Conservation (phyloP, 73 alveolate genomes). For the Paramecium sonneborni region DNA sequence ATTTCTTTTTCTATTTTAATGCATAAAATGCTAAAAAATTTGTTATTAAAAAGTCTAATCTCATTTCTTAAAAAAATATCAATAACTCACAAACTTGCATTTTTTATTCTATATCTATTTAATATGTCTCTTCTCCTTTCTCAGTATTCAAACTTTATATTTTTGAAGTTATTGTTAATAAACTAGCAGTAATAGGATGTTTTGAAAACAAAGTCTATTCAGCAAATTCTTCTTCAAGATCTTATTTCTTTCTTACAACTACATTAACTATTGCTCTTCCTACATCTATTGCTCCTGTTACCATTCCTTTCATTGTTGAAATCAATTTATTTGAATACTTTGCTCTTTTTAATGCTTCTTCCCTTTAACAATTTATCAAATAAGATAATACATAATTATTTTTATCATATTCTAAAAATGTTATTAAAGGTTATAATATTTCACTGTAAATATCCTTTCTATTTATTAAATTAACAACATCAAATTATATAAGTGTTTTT, state of each 20-base stretch:
- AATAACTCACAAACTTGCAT: constrained; percentile 60
- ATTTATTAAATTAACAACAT: constrained; percentile 17
- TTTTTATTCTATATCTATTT: constrained; percentile 47
- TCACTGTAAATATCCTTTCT: constrained; percentile 9
- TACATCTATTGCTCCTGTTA: constrained; percentile 55
- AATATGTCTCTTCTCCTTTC: constrained; percentile 1
- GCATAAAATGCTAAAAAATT: constrained; percentile 57
- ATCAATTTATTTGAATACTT: not conserved
- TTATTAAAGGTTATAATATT: not conserved
- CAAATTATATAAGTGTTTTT: constrained; percentile 12
- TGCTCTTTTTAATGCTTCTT: constrained; percentile 4
- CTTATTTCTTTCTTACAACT: constrained; percentile 16
- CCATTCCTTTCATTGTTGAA: constrained; percentile 30
- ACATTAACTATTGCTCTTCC: constrained; percentile 56
- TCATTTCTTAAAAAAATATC: constrained; percentile 53
- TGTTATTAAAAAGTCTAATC: constrained; percentile 61
- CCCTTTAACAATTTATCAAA: constrained; percentile 2
- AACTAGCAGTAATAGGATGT: constrained; percentile 54
- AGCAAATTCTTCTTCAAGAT: constrained; percentile 59
- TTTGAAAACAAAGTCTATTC: constrained; percentile 57
- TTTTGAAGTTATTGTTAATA: constrained; percentile 21
- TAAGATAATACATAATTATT: not conserved
- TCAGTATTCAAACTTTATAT: constrained; percentile 14
- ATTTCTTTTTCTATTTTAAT: not conserved
- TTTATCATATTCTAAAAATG: constrained; percentile 50